Conservation (phyloP, 2,329 filamentous ascomycete species). For the Nectriaceae sp. region DNA sequence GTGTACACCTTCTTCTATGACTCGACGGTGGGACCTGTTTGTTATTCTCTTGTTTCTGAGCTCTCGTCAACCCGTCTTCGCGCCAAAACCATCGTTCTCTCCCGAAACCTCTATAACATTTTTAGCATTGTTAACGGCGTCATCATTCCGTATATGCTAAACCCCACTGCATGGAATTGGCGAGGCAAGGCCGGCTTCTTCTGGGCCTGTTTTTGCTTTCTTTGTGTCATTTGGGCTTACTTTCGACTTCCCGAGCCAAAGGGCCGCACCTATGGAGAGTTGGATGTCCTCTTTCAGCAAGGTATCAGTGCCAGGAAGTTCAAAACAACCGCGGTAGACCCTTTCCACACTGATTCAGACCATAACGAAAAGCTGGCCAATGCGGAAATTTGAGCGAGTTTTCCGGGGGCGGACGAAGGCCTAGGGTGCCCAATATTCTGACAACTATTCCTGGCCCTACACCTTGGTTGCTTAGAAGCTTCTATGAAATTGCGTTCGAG, state of each 20-base stretch:
- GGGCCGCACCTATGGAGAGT: conserved; percentile 25
- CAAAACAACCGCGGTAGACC: background rate
- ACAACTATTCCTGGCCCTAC: too few relatives aligned
- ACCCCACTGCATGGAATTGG: conserved; percentile 22
- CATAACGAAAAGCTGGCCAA: background rate
- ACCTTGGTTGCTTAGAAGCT: too few relatives aligned
- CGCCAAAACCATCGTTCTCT: conserved; percentile 32
- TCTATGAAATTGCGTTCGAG: too few relatives aligned
- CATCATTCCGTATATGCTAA: conserved; percentile 24
- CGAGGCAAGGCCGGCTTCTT: conserved; percentile 25
- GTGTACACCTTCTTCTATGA: conserved; percentile 43
- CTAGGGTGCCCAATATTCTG: too few relatives aligned
- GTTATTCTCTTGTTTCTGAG: conserved; percentile 63
- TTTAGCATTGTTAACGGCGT: conserved; percentile 19
- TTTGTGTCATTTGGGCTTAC: conserved; percentile 20
- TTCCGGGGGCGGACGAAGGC: background rate
- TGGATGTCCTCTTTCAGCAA: conserved; percentile 21
- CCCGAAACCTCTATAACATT: conserved; percentile 30
- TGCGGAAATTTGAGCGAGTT: background rate
- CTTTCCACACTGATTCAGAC: background rate
- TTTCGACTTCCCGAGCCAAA: conserved; percentile 29
- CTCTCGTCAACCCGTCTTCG: conserved; percentile 37
- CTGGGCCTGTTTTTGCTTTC: conserved; percentile 16
- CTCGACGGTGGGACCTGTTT: conserved; percentile 54
- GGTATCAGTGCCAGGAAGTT: conserved; percentile 18